These are phyloP conservation scores for Penicillium sp. DNA, from an alignment of 2,329 filamentous ascomycete genomes.

Conservation along the genomic window DNA sequence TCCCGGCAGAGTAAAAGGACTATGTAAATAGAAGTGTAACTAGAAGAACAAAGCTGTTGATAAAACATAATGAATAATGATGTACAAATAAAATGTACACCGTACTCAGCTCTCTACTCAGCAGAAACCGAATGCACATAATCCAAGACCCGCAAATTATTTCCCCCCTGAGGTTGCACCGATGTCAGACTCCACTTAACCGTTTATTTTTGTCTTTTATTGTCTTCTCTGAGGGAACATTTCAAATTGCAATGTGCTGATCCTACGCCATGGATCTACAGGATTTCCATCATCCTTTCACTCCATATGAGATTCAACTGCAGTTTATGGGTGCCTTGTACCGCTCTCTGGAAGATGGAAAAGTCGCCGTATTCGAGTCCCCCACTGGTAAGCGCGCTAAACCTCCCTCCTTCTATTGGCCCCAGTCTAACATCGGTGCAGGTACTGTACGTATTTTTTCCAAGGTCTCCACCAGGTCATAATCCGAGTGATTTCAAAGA, in stretches of 20 bases:
- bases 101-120: background rate
- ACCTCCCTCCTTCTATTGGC: background rate
- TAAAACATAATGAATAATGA: background rate
- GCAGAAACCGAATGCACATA: too few species aligned
- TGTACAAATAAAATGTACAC: background rate
- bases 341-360: slow-evolving; percentile 69
- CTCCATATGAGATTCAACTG: slow-evolving; percentile 80
- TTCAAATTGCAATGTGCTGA: background rate
- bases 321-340: slow-evolving; percentile 85
- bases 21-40: too few species aligned
- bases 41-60: background rate
- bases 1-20: too few species aligned
- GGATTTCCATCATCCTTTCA: slow-evolving; percentile 81
- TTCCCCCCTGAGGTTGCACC: slow-evolving; percentile 4
- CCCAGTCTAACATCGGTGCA: slow-evolving; percentile 23
- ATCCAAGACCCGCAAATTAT: slow-evolving; percentile 6
- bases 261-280: slow-evolving; percentile 33
- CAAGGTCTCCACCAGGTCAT: slow-evolving; percentile 8
- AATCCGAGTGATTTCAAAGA: background rate
- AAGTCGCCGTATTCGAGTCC: slow-evolving; percentile 84
- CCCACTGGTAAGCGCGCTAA: slow-evolving; percentile 66
- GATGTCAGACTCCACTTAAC: slow-evolving; percentile 8
- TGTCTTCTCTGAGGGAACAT: too few species aligned
- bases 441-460: slow-evolving; percentile 40
- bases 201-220: slow-evolving; percentile 12